Evolutionary conservation across 441 rosid species (phyloP).

Genomic region (Gossypium gossypioides): DNA sequence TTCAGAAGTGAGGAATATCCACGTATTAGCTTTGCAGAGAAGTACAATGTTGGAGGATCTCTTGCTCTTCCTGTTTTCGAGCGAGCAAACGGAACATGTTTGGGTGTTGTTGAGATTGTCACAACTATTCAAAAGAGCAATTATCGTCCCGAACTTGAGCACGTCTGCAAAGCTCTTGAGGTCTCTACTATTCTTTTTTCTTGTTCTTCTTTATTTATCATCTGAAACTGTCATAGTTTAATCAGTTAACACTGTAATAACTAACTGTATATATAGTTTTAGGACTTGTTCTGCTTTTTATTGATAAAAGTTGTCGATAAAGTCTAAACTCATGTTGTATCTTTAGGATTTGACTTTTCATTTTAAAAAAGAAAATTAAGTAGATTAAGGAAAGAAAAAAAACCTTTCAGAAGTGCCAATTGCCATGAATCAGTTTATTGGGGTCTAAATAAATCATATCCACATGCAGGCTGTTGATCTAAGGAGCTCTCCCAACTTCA

Average conservation of each 20-base stretch:
- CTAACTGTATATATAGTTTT: background rate
- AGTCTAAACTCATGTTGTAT: no score
- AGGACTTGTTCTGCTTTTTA: background rate
- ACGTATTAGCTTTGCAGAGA: constrained; percentile 37
- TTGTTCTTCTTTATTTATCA: constrained; percentile 4
- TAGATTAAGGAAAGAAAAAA: constrained; percentile 18
- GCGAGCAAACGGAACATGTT: constrained; percentile 55
- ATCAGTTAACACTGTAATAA: background rate
- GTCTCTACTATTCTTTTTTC: constrained; percentile 27
- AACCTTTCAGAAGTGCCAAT: constrained; percentile 33
- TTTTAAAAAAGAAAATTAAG: constrained; percentile 19
- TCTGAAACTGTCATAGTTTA: constrained; percentile 3
- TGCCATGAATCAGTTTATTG: constrained; percentile 15
- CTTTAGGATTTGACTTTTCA: constrained; percentile 21
- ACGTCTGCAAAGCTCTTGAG: constrained; percentile 83
- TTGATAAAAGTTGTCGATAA: background rate
- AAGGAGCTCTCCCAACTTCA: constrained; percentile 53
- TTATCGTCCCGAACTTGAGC: constrained; percentile 61
- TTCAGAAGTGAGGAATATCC: constrained; percentile 64
- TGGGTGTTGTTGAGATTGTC: constrained; percentile 86
- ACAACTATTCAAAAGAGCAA: constrained; percentile 57
- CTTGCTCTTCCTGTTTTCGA: constrained; percentile 58
- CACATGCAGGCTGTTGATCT: constrained; percentile 69
- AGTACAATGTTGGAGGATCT: constrained; percentile 58
- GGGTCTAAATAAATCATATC: constrained; percentile 22